phyloP scores from a whole-genome alignment of 1,284 basidiomycete genomes.

The Irpex lacteus region DNA sequence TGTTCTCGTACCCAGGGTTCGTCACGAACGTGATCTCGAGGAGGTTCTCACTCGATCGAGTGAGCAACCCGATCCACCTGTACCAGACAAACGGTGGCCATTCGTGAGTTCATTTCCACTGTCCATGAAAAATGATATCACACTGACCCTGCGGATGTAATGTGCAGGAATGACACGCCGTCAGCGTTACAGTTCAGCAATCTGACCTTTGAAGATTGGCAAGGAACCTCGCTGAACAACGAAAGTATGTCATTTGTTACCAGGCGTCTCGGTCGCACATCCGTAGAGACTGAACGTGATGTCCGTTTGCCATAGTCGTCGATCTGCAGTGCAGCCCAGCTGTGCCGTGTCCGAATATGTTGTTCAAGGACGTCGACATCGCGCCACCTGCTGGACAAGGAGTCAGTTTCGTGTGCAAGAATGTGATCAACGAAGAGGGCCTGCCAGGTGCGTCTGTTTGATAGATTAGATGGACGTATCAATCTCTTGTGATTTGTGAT shows the following conservation, averaged over 20 bases:
- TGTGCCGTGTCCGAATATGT: constrained; percentile 45
- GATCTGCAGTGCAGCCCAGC: constrained; percentile 53
- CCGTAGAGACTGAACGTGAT: background rate
- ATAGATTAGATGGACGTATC: background rate
- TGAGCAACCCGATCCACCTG: constrained; percentile 44
- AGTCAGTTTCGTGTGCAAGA: constrained; percentile 43
- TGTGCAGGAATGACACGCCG: constrained; percentile 44
- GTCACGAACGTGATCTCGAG: constrained; percentile 48
- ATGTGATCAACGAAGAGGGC: constrained; percentile 41
- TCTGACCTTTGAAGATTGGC: constrained; percentile 46
- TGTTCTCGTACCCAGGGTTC: constrained; percentile 33
- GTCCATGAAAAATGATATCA: background rate
- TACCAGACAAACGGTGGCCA: constrained; percentile 54
- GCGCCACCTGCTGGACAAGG: constrained; percentile 34
- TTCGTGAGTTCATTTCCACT: constrained; percentile 32
- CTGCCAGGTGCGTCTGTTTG: constrained; percentile 31
- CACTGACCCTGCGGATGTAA: background rate
- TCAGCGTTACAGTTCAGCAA: constrained; percentile 48
- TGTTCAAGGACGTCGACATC: constrained; percentile 43
- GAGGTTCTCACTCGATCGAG: constrained; percentile 46
- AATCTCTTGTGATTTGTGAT: background rate
- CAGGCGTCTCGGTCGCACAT: background rate
- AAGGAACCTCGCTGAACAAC: constrained; percentile 43
- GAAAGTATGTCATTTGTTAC: constrained; percentile 32
- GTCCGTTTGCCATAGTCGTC: constrained; percentile 37